Evolutionary conservation across 192 early-diverging fungal species (phyloP).

Genomic region (Radiomyces spectabilis): DNA sequence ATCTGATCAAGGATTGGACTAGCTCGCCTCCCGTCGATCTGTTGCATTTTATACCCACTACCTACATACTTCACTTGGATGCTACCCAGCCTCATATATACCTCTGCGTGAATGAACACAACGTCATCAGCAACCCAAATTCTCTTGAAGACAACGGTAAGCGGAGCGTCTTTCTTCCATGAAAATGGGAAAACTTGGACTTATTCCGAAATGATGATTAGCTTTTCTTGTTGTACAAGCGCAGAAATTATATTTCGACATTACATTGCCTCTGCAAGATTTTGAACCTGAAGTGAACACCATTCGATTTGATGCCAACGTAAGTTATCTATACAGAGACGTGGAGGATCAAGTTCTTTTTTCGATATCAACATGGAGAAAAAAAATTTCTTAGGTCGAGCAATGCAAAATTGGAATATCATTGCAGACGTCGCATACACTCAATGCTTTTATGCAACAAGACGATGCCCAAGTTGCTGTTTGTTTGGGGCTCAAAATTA

Average conservation of each 20-base stretch:
- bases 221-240: slow-evolving; percentile 19
- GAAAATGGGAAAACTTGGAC: too few relatives aligned
- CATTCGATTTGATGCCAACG: slow-evolving; percentile 46
- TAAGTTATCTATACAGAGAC: slow-evolving; percentile 7
- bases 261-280: slow-evolving; percentile 46
- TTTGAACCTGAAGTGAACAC: slow-evolving; percentile 48
- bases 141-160: slow-evolving; percentile 67
- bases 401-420: slow-evolving; percentile 40
- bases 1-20: slow-evolving; percentile 63
- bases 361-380: too few relatives aligned
- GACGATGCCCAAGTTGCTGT: slow-evolving; percentile 41
- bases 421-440: slow-evolving; percentile 54
- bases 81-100: slow-evolving; percentile 44
- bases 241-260: slow-evolving; percentile 26
- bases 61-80: slow-evolving; percentile 47
- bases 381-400: slow-evolving; percentile 33
- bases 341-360: not conserved
- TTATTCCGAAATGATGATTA: too few relatives aligned
- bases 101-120: slow-evolving; percentile 67
- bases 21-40: slow-evolving; percentile 41
- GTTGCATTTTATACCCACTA: slow-evolving; percentile 62
- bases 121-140: slow-evolving; percentile 68
- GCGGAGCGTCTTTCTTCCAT: too few relatives aligned
- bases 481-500: slow-evolving; percentile 29
- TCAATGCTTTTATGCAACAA: slow-evolving; percentile 51